phyloP scores from a whole-genome alignment of 2,329 filamentous ascomycete species.

The Penicillium sp. region DNA sequence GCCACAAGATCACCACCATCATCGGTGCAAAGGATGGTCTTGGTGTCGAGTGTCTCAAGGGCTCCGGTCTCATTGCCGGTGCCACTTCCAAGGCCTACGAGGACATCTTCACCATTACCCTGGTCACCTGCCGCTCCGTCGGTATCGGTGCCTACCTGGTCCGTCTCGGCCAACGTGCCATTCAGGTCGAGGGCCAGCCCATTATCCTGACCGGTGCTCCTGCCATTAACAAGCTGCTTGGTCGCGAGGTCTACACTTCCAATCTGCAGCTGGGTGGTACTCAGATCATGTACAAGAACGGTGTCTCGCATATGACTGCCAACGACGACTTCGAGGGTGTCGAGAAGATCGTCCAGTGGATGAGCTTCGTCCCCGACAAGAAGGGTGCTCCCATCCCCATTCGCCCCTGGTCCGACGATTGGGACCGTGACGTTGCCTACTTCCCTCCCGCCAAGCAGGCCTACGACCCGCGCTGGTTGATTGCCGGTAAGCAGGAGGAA shows the following conservation, averaged over 20 bases:
- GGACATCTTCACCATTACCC: slow-evolving; percentile 96
- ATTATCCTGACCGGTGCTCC: slow-evolving; percentile 98
- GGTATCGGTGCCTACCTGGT: slow-evolving; percentile 99
- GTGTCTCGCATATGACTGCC: slow-evolving; percentile 98
- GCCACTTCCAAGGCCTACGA: slow-evolving; percentile 96
- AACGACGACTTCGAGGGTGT: slow-evolving; percentile 98
- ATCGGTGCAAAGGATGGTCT: slow-evolving; percentile 93
- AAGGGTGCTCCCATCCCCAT: slow-evolving; percentile 93
- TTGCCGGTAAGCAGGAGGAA: slow-evolving; percentile 81
- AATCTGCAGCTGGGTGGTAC: slow-evolving; percentile 99
- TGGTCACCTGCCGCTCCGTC: slow-evolving; percentile 97
- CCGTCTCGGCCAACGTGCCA: slow-evolving; percentile 94
- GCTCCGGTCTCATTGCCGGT: slow-evolving; percentile 96
- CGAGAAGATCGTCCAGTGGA: slow-evolving; percentile 96
- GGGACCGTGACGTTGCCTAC: slow-evolving; percentile 91
- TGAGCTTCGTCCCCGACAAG: slow-evolving; percentile 96
- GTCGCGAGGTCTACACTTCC: slow-evolving; percentile 97
- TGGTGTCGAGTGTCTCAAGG: slow-evolving; percentile 95
- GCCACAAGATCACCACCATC: slow-evolving; percentile 92
- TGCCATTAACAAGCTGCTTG: slow-evolving; percentile 96
- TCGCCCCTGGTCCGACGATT: slow-evolving; percentile 77
- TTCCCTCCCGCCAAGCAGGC: slow-evolving; percentile 76
- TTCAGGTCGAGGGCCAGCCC: slow-evolving; percentile 97
- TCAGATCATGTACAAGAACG: slow-evolving; percentile 99
- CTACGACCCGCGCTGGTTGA: slow-evolving; percentile 94